Conservation (phyloP, 306 rosid species). For the Corylus heterophylla region DNA sequence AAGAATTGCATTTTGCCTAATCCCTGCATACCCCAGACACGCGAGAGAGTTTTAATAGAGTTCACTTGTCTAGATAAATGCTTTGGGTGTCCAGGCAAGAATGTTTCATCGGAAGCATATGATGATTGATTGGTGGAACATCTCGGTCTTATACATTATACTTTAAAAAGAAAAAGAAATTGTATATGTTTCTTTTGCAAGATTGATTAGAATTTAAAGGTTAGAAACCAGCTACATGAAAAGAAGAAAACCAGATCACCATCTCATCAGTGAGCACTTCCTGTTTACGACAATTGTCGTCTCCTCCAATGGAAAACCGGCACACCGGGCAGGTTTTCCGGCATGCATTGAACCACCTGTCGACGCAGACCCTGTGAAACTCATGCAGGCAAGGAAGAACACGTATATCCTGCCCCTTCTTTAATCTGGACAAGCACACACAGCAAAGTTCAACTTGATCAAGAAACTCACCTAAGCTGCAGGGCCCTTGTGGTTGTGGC, state of each 20-base stretch:
- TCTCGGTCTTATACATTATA: too few relatives aligned
- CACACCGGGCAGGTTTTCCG: slow-evolving; percentile 77
- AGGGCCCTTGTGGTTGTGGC: slow-evolving; percentile 16
- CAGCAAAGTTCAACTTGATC: slow-evolving; percentile 49
- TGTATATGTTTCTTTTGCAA: neutral
- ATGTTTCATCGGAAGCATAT: too few relatives aligned
- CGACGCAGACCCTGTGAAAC: slow-evolving; percentile 77
- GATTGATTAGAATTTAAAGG: neutral
- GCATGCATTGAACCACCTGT: slow-evolving; percentile 71
- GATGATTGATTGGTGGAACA: too few relatives aligned
- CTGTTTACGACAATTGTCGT: slow-evolving; percentile 34
- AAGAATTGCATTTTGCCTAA: too few relatives aligned
- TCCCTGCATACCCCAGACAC: too few relatives aligned
- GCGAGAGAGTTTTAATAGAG: too few relatives aligned
- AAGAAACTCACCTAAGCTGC: neutral
- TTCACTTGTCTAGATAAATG: too few relatives aligned
- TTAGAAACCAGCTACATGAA: slow-evolving; percentile 80
- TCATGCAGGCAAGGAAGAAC: slow-evolving; percentile 78
- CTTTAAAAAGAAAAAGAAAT: neutral
- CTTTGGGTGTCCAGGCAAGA: too few relatives aligned
- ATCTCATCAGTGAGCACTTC: slow-evolving; percentile 77
- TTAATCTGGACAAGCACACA: slow-evolving; percentile 71
- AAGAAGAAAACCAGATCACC: slow-evolving; percentile 88
- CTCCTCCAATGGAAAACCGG: slow-evolving; percentile 60
- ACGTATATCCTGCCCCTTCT: slow-evolving; percentile 46